Evolutionary conservation across 192 early-diverging fungal genomes (phyloP).

Genomic region (Backusella australiensis): DNA sequence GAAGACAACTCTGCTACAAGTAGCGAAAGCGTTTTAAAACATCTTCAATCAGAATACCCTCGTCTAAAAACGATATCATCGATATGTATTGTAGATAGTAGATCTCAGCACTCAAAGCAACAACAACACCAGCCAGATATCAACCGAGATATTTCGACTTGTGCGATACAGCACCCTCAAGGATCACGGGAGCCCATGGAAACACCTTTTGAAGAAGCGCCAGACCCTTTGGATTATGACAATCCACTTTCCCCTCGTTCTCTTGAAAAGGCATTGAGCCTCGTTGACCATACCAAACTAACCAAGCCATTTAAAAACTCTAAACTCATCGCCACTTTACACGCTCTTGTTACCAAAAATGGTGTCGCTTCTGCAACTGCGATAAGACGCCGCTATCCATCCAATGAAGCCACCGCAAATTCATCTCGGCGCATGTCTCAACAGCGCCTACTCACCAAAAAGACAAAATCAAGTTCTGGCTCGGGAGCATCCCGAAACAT

Average conservation of each 20-base stretch:
- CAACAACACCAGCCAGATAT: not conserved
- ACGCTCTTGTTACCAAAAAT: not conserved
- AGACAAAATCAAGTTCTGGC: not conserved
- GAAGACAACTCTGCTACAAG: not conserved
- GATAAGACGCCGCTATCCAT: not conserved
- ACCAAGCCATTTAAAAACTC: conserved; percentile 28
- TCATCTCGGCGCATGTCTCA: not conserved
- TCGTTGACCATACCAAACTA: not conserved
- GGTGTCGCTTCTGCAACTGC: not conserved
- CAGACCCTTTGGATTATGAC: not conserved
- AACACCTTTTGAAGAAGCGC: not conserved
- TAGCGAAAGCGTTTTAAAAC: not conserved
- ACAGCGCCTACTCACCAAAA: not conserved
- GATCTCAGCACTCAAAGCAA: not conserved
- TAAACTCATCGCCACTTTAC: conserved; percentile 5
- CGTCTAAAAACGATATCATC: not conserved
- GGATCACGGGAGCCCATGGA: not conserved
- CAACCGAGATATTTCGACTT: not conserved
- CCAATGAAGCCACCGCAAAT: not conserved
- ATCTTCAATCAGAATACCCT: not conserved
- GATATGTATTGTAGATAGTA: conserved; percentile 6
- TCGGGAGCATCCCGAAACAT: not conserved
- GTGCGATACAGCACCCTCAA: not conserved
- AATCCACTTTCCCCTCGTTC: not conserved
- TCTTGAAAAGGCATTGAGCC: not conserved